Evolutionary conservation across 306 rosid species (phyloP).

Genomic region (Cicer pinnatifidum): DNA sequence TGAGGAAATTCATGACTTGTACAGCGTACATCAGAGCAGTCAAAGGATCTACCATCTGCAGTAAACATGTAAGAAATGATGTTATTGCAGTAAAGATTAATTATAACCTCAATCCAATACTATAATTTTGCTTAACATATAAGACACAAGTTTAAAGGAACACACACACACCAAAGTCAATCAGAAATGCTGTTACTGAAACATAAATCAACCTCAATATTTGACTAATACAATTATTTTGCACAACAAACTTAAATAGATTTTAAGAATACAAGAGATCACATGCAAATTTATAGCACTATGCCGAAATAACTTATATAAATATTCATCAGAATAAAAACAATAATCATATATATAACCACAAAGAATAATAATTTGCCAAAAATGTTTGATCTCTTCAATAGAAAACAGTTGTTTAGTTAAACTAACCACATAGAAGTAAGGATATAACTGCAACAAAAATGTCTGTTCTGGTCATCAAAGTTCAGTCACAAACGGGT

Average conservation of each 20-base stretch:
- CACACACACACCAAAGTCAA: slow-evolving; percentile 5
- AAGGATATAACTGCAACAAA: slow-evolving; percentile 35
- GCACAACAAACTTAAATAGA: slow-evolving; percentile 1
- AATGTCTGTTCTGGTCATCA: slow-evolving; percentile 3
- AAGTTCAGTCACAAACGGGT: slow-evolving; percentile 22
- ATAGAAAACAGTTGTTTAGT: slow-evolving; percentile 7
- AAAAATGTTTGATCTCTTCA: slow-evolving; percentile 9
- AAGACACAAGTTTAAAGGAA: slow-evolving; percentile 13
- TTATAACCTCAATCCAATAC: slow-evolving; percentile 21
- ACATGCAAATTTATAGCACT: neutral
- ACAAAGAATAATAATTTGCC: neutral
- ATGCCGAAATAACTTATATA: slow-evolving; percentile 3
- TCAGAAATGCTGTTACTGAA: slow-evolving; percentile 22
- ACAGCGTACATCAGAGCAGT: slow-evolving; percentile 98
- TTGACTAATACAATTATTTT: neutral
- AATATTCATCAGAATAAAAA: slow-evolving; percentile 28
- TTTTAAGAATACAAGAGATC: slow-evolving; percentile 9
- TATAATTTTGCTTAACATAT: slow-evolving; percentile 18
- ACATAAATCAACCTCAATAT: slow-evolving; percentile 12
- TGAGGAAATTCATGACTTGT: slow-evolving; percentile 97
- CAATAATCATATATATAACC: neutral
- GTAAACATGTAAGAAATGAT: slow-evolving; percentile 31
- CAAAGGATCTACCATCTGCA: slow-evolving; percentile 95
- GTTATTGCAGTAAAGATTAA: slow-evolving; percentile 35
- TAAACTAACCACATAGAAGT: slow-evolving; percentile 12